Conservation (phyloP, 208 protist species). For the Herpetomonas tarakana region DNA sequence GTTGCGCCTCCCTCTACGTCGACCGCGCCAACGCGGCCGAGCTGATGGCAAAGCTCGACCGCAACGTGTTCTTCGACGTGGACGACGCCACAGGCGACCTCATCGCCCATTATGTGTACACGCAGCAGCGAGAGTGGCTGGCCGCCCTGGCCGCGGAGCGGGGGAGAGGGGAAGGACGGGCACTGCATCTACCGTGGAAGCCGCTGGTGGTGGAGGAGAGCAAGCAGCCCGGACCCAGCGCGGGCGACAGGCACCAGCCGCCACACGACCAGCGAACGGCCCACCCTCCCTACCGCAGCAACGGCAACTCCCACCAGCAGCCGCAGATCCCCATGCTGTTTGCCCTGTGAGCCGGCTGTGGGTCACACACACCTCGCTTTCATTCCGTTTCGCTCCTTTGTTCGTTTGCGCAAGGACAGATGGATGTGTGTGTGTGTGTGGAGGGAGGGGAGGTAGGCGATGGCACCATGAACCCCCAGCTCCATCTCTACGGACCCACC, state of each 20-base stretch:
- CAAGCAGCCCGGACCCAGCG: no score
- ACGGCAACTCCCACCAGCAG: background rate
- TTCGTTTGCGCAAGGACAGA: no score
- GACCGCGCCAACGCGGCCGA: slow-evolving; percentile 23
- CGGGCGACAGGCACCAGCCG: no score
- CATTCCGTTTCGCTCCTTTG: slow-evolving; percentile 1
- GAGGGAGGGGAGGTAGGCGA: no score
- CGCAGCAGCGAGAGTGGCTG: slow-evolving; percentile 55
- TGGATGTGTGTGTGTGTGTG: no score
- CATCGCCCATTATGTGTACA: slow-evolving; percentile 62
- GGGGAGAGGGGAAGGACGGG: background rate
- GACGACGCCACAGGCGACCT: slow-evolving; percentile 20
- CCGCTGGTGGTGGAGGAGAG: slow-evolving; percentile 1
- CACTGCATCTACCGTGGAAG: background rate
- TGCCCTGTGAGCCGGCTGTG: background rate
- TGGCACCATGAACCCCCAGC: no score
- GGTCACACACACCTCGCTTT: no score
- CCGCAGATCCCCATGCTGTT: background rate
- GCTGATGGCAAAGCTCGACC: slow-evolving; percentile 39
- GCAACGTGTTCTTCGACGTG: slow-evolving; percentile 69
- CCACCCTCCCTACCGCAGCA: background rate
- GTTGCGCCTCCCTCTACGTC: slow-evolving; percentile 67
- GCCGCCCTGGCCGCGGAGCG: slow-evolving; percentile 21
- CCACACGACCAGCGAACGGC: no score
- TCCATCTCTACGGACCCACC: no score